Conservation (phyloP, 768 basidiomycete genomes). For the Macrolepiota fuliginosa region DNA sequence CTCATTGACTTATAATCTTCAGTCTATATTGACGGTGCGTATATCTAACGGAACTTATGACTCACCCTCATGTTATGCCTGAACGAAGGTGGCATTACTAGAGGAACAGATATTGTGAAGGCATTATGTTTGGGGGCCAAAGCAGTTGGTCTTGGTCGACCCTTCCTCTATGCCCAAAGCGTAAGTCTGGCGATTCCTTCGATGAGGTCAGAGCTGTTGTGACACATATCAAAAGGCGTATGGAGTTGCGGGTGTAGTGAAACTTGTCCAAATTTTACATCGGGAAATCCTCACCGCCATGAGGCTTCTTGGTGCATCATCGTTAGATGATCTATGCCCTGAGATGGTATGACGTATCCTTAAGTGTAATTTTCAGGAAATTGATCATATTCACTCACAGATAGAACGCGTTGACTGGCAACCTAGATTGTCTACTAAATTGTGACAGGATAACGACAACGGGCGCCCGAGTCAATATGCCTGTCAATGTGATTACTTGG, state of each 20-base stretch:
- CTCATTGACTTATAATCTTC: slow-evolving; percentile 8
- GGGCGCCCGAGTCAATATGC: no score
- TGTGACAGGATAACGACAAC: slow-evolving; percentile 21
- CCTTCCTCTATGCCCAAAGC: slow-evolving; percentile 85
- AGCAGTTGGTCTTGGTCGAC: slow-evolving; percentile 82
- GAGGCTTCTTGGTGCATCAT: slow-evolving; percentile 70
- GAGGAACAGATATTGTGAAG: slow-evolving; percentile 69
- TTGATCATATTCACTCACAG: slow-evolving; percentile 26
- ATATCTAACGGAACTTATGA: background rate
- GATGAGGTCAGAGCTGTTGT: background rate
- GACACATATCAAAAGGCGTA: slow-evolving; percentile 53
- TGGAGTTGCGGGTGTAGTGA: slow-evolving; percentile 67
- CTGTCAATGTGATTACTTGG: no score
- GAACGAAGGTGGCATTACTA: slow-evolving; percentile 12
- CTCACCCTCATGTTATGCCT: background rate
- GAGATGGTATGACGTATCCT: slow-evolving; percentile 57
- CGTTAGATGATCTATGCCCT: slow-evolving; percentile 63
- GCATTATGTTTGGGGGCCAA: slow-evolving; percentile 87
- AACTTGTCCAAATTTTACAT: slow-evolving; percentile 64
- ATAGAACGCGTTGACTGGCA: slow-evolving; percentile 64
- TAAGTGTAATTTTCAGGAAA: background rate
- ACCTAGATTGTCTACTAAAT: slow-evolving; percentile 32
- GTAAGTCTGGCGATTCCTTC: slow-evolving; percentile 35
- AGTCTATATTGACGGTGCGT: slow-evolving; percentile 85
- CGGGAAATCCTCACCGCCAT: slow-evolving; percentile 78